Conservation (phyloP, 352 stramenopile genomes). For the Peronospora belbahrii region DNA sequence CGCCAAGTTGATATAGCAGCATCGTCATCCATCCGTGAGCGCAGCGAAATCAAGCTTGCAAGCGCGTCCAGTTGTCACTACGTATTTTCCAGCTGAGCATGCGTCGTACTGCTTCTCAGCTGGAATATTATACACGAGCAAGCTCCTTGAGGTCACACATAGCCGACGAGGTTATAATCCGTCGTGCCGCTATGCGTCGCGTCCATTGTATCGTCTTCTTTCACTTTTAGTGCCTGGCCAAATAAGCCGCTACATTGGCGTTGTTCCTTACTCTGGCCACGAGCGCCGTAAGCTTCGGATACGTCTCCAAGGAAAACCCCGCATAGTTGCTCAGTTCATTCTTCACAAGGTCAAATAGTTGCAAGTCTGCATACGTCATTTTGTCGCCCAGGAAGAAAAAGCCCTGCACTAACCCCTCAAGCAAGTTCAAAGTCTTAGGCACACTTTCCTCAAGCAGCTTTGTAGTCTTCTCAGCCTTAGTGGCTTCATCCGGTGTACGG, state of each 20-base stretch:
- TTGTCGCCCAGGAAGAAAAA: conserved; percentile 48
- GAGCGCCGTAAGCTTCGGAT: conserved; percentile 39
- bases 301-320: conserved; percentile 29
- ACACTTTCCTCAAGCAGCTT: conserved; percentile 29
- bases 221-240: not conserved
- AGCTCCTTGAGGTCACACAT: no score
- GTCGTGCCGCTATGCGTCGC: no score
- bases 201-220: not conserved
- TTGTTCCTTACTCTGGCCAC: conserved; percentile 5
- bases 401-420: conserved; percentile 34
- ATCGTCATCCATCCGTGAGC: no score
- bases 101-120: no score
- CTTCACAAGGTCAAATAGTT: conserved; percentile 39
- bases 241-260: not conserved
- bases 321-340: conserved; percentile 34
- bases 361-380: conserved; percentile 44
- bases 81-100: no score
- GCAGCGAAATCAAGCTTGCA: no score
- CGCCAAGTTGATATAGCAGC: no score
- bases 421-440: conserved; percentile 2
- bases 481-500: conserved; percentile 19
- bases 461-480: conserved; percentile 39
- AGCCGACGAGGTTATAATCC: no score
- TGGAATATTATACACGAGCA: no score
- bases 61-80: no score